Conservation (phyloP, 139 green algal species). For the Pleodorina starrii region DNA sequence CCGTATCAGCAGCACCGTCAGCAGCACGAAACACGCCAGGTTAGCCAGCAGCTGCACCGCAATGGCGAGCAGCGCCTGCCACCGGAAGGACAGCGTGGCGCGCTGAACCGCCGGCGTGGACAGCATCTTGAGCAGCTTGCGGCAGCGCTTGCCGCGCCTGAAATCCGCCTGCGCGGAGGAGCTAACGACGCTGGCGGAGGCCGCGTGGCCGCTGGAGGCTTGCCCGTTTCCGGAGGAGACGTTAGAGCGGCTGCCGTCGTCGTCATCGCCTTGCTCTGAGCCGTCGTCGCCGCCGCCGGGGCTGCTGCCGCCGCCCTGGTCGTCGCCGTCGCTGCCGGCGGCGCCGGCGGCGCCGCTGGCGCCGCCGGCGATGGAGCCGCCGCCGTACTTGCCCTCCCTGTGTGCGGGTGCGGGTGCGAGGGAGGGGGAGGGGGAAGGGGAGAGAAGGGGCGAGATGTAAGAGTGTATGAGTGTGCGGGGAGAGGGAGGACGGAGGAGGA, state of each 20-base stretch:
- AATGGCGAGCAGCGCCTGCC: constrained; percentile 46
- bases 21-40: constrained; percentile 45
- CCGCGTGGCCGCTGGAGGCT: background rate
- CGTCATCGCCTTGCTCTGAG: background rate
- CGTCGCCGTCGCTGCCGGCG: constrained; percentile 3
- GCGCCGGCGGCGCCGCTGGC: background rate
- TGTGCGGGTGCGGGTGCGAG: background rate
- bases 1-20: constrained; percentile 44
- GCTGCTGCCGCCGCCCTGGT: background rate
- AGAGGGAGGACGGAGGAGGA: too few relatives aligned
- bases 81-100: constrained; percentile 40
- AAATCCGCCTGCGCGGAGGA: constrained; percentile 40
- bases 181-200: background rate
- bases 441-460: background rate
- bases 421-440: background rate
- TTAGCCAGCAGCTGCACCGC: constrained; percentile 49
- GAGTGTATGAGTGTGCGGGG: background rate
- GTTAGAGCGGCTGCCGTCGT: background rate
- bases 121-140: constrained; percentile 49
- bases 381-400: constrained; percentile 31
- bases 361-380: background rate
- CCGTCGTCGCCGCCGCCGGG: constrained; percentile 18
- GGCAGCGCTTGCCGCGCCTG: constrained; percentile 38
- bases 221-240: background rate
- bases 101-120: constrained; percentile 10